Evolutionary conservation across 2,329 filamentous ascomycete species (phyloP), one percentile per base, ranked within the genome.

Genomic region (Dryadomyces quercus-mongolicae): DNA sequence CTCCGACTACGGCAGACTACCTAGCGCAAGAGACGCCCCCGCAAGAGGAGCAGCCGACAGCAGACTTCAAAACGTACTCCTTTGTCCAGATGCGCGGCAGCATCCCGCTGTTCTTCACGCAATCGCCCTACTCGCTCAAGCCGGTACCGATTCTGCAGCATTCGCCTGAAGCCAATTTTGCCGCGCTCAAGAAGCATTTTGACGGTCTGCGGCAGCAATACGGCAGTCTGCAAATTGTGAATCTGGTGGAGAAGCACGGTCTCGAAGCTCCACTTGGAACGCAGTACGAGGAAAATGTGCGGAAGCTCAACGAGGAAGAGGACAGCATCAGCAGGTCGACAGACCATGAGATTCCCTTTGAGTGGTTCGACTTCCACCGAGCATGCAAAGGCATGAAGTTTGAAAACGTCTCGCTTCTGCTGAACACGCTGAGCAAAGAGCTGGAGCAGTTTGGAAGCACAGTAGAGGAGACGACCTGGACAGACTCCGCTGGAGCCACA

Each of bases 311-410:
- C 59, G 75, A 84, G 8, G 75, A 84, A 8, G 74, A 78, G 45
- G 31, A 16, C 5, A 34, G n/a, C 4, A 45, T 7, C 9, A 73
- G 75, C 5, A 21, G 16, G 31, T 10, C 66, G 59, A 16, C 67
- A 2, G 60, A 59, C 2, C 62, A 67, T 8, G 66, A 73, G 10
- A 42, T 93, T 13, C 77, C 74, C 0, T 94, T 95, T 63, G 88
- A 95, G 65, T 98, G 93, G 93, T 98, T 97, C 62, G 93, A 98
- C 65, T 98, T 98, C 63, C 93, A 97, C 66, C 77, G 82, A 18
- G 87, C 87, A 31, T 97, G 93, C 64, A 85, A 89, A 16, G 93
- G 93, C 0, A 96, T 98, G 92, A 94, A 89, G 61, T 98, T 97
- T 63, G 92, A 97, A 64, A 97, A 97, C 56, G 91, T 97, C 13